These are phyloP conservation scores for Ceratobasidium sp. DNA, from an alignment of 1,284 basidiomycete species.

Conservation along the genomic window DNA sequence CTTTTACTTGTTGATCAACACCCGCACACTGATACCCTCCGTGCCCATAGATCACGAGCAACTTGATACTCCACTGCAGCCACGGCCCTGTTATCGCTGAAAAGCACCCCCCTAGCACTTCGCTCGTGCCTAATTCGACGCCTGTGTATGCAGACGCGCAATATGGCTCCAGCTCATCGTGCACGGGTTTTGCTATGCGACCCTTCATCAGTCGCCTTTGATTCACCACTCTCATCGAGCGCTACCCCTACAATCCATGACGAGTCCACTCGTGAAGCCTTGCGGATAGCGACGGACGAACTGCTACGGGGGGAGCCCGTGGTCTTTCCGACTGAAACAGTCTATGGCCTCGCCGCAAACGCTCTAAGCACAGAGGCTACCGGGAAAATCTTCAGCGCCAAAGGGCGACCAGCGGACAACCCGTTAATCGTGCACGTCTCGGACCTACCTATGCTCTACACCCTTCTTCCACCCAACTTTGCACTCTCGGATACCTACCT, in stretches of 20 bases:
- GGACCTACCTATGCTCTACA: slow-evolving; percentile 78
- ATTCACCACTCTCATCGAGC: neutral
- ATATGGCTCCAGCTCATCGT: slow-evolving; percentile 4
- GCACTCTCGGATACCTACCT: slow-evolving; percentile 68
- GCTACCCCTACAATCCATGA: slow-evolving; percentile 12
- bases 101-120: neutral
- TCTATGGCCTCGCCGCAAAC: slow-evolving; percentile 93
- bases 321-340: slow-evolving; percentile 97
- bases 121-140: neutral
- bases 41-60: too few species aligned
- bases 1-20: too few species aligned
- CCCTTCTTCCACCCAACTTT: slow-evolving; percentile 72
- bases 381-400: slow-evolving; percentile 82
- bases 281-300: slow-evolving; percentile 18
- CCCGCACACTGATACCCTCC: too few species aligned
- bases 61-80: too few species aligned
- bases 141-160: slow-evolving; percentile 3
- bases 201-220: slow-evolving; percentile 5
- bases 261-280: slow-evolving; percentile 7
- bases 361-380: slow-evolving; percentile 75
- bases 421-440: slow-evolving; percentile 98
- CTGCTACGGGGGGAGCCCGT: slow-evolving; percentile 56
- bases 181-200: slow-evolving; percentile 21
- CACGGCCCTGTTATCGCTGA: neutral
- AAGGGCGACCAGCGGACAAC: slow-evolving; percentile 94